These are phyloP conservation scores for Trypanosoma rangeli DNA, from an alignment of 208 protist genomes.

Conservation along the genomic window DNA sequence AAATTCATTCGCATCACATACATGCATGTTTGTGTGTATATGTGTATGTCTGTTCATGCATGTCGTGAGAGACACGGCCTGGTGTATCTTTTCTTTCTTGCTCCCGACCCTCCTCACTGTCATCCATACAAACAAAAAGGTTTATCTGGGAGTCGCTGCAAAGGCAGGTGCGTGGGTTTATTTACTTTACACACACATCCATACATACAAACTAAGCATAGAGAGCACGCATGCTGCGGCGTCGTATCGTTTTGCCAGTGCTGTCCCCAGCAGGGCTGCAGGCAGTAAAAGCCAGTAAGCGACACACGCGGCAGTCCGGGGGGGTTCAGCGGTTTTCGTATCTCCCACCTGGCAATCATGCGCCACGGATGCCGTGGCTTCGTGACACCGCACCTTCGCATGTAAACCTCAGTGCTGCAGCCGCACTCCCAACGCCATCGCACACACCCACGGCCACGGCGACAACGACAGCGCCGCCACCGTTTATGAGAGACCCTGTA, in stretches of 20 bases:
- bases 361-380: constrained; percentile 61
- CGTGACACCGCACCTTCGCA: background rate
- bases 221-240: constrained; percentile 27
- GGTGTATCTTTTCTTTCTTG: constrained; percentile 18
- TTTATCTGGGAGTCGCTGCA: background rate
- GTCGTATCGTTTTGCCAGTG: constrained; percentile 14
- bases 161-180: constrained; percentile 10
- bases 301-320: background rate
- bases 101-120: background rate
- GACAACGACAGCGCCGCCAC: background rate
- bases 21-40: too few species aligned
- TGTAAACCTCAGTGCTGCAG: too few species aligned
- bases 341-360: constrained; percentile 54
- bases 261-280: background rate
- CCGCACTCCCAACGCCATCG: too few species aligned
- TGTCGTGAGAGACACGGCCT: too few species aligned
- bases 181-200: constrained; percentile 9
- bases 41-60: too few species aligned
- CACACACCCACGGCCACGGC: too few species aligned
- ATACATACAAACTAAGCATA: constrained; percentile 13
- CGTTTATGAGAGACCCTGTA: background rate
- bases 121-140: background rate
- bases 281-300: background rate
- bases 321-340: constrained; percentile 27
- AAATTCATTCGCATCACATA: too few species aligned